Evolutionary conservation across 2,329 filamentous ascomycete genomes (phyloP).

Genomic region (Botrytis tulipae): DNA sequence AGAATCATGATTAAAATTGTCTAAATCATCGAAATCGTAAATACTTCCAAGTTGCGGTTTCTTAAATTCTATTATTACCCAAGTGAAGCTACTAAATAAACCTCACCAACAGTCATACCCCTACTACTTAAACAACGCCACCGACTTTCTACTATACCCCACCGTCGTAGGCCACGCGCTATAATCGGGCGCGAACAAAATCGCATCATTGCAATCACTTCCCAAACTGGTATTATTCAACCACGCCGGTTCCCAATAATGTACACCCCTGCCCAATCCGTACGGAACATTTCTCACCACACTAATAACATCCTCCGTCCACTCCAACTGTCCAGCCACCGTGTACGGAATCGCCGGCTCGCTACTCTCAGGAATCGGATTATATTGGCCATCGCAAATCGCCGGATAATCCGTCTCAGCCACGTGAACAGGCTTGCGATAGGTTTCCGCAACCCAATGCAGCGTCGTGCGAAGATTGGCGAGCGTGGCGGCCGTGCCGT

Average conservation of each 20-base stretch:
- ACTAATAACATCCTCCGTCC: conserved; percentile 57
- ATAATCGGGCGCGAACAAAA: conserved; percentile 52
- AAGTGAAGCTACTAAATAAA: not conserved
- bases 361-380: conserved; percentile 36
- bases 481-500: conserved; percentile 58
- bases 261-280: conserved; percentile 55
- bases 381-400: conserved; percentile 56
- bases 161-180: conserved; percentile 26
- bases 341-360: conserved; percentile 57
- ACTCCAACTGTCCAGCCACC: conserved; percentile 59
- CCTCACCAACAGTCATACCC: no score
- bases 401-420: conserved; percentile 71
- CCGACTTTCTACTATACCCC: conserved; percentile 16
- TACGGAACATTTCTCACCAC: conserved; percentile 53
- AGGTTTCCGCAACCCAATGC: conserved; percentile 56
- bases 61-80: not conserved
- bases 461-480: conserved; percentile 54
- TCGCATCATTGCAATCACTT: conserved; percentile 62
- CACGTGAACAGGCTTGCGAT: conserved; percentile 64
- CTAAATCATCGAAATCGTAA: no score
- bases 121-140: conserved; percentile 1
- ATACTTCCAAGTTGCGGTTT: no score
- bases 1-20: no score
- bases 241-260: conserved; percentile 68
- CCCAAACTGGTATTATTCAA: conserved; percentile 50